A percentile compares a stretch with the other conserved stretches of the same genome.
Conservation (phyloP, 148 eudicot genomes). For the Diospyros kaki region DNA sequence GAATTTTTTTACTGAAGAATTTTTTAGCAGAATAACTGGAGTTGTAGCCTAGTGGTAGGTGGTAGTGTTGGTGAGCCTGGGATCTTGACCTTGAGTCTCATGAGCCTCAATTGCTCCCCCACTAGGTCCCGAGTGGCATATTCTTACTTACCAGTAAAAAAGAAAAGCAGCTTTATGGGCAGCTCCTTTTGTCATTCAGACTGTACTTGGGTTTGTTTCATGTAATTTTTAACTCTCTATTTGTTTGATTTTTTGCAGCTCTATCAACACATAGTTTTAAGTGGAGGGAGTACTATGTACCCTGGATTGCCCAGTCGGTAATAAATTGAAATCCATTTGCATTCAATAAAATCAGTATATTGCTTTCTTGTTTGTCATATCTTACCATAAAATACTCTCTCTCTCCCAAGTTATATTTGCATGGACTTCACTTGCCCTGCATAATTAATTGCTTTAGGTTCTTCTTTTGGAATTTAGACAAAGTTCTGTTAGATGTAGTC, state of each 20-base stretch:
- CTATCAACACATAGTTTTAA: slow-evolving; percentile 92
- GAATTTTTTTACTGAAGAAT: background rate
- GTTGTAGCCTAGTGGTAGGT: no score
- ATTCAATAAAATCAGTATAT: background rate
- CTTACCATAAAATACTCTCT: background rate
- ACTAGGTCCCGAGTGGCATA: no score
- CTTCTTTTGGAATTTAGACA: background rate
- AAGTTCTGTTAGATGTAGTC: background rate
- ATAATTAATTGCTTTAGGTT: background rate
- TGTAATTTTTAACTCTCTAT: slow-evolving; percentile 14
- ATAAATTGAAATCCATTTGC: slow-evolving; percentile 12
- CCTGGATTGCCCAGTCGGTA: slow-evolving; percentile 99
- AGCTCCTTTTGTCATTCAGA: background rate
- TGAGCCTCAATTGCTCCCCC: no score
- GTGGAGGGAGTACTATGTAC: slow-evolving; percentile 99
- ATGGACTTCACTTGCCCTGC: background rate
- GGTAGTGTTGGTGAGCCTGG: no score
- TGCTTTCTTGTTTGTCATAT: background rate
- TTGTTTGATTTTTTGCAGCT: slow-evolving; percentile 60
- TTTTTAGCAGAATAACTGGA: no score
- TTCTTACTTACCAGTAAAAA: no score
- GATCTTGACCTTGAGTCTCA: no score
- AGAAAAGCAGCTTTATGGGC: background rate
- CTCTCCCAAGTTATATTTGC: slow-evolving; percentile 3
- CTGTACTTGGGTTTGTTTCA: background rate